Evolutionary conservation across 2,329 filamentous ascomycete species (phyloP).

Genomic region (Calonectria pauciramosa): DNA sequence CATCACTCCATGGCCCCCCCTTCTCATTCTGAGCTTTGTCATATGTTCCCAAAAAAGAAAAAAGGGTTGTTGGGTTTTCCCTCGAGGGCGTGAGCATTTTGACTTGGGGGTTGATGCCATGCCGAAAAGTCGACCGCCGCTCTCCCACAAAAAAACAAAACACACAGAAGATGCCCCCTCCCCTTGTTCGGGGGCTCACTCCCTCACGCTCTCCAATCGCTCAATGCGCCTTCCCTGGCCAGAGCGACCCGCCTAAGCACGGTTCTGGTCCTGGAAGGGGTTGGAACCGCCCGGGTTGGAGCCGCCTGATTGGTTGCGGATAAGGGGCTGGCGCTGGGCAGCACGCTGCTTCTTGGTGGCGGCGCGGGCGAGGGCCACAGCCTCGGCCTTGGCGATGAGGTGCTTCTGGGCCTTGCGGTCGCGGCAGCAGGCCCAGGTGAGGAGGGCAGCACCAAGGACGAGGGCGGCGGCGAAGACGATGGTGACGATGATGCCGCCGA

Average conservation of each 20-base stretch:
- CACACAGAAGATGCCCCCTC: background rate
- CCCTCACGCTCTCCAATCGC: slow-evolving; percentile 37
- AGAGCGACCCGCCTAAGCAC: slow-evolving; percentile 45
- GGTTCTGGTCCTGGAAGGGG: slow-evolving; percentile 55
- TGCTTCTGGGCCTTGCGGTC: slow-evolving; percentile 62
- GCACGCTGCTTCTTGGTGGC: slow-evolving; percentile 59
- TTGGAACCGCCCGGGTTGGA: slow-evolving; percentile 47
- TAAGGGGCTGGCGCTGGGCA: slow-evolving; percentile 53
- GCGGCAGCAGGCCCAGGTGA: slow-evolving; percentile 66
- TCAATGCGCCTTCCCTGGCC: slow-evolving; percentile 34
- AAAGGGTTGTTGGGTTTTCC: background rate
- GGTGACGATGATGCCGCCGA: slow-evolving; percentile 62
- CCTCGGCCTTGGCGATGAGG: slow-evolving; percentile 61
- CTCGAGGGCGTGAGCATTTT: background rate
- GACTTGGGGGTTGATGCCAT: background rate
- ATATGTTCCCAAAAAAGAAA: background rate
- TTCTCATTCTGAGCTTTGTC: slow-evolving; percentile 4
- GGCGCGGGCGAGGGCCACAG: slow-evolving; percentile 64
- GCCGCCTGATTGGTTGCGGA: no score
- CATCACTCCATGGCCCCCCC: slow-evolving; percentile 27
- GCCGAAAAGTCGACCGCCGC: background rate
- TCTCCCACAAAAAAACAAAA: background rate
- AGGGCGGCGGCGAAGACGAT: slow-evolving; percentile 60
- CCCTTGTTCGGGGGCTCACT: slow-evolving; percentile 2
- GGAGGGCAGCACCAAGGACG: slow-evolving; percentile 51